These are phyloP conservation scores for Aureobasidium sp. DNA, from an alignment of 2,329 filamentous ascomycete genomes.

Conservation along the genomic window DNA sequence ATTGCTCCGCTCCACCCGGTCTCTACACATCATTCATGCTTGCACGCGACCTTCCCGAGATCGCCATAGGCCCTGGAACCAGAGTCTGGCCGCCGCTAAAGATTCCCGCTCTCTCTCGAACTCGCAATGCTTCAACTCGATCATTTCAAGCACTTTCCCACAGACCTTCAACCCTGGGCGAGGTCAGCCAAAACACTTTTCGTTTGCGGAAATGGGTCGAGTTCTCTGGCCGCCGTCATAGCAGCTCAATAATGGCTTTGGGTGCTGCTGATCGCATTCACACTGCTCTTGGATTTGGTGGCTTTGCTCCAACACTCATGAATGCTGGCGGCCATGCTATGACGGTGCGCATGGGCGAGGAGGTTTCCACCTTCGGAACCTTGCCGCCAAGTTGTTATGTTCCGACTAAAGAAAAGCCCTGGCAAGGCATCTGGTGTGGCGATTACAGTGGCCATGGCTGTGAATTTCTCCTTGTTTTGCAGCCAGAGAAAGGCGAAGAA, in stretches of 20 bases:
- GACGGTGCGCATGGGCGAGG: constrained; percentile 42
- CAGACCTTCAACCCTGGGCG: constrained; percentile 44
- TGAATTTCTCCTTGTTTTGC: constrained; percentile 78
- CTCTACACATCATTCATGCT: constrained; percentile 64
- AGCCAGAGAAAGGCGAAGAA: constrained; percentile 50
- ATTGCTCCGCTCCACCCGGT: constrained; percentile 31
- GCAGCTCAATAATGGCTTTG: constrained; percentile 22
- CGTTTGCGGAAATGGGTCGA: constrained; percentile 71
- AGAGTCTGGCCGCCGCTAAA: constrained; percentile 66
- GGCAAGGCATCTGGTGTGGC: constrained; percentile 84
- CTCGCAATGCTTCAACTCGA: constrained; percentile 43
- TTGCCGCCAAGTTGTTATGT: constrained; percentile 70
- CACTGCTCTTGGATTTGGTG: constrained; percentile 20
- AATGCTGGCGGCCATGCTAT: constrained; percentile 19
- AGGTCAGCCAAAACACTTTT: constrained; percentile 65
- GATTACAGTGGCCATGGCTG: constrained; percentile 84
- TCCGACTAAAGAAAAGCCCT: constrained; percentile 72
- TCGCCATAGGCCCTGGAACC: constrained; percentile 31
- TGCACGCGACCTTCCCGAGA: constrained; percentile 45
- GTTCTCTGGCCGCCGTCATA: constrained; percentile 38
- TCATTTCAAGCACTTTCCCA: constrained; percentile 40
- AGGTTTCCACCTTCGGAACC: constrained; percentile 60
- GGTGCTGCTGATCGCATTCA: constrained; percentile 18
- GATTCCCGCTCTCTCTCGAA: constrained; percentile 57
- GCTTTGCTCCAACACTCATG: constrained; percentile 6